Evolutionary conservation across 208 protist genomes (phyloP).

Genomic region (Trypanosoma scelopori): DNA sequence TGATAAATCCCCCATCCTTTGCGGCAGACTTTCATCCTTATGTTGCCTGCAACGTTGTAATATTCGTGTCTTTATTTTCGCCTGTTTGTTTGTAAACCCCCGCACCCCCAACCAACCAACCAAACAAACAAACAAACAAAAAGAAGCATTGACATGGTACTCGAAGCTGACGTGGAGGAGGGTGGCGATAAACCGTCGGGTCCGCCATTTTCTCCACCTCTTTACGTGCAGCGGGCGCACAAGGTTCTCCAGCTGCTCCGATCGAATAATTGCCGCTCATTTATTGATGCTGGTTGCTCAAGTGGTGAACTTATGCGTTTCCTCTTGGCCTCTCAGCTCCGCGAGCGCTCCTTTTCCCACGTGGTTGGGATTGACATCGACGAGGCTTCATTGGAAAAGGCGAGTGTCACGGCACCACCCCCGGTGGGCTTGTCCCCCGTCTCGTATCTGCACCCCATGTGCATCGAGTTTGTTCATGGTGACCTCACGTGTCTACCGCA

Average conservation of each 20-base stretch:
- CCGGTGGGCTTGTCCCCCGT: constrained; percentile 9
- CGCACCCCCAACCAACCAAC: no score
- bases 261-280: constrained; percentile 27
- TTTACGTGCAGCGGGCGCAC: constrained; percentile 50
- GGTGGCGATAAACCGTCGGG: neutral
- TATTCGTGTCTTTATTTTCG: no score
- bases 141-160: no score
- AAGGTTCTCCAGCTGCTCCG: constrained; percentile 24
- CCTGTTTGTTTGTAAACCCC: no score
- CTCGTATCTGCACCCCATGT: constrained; percentile 27
- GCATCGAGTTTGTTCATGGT: constrained; percentile 40
- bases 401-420: constrained; percentile 9
- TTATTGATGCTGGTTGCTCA: constrained; percentile 59
- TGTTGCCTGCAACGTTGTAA: no score
- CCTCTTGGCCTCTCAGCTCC: constrained; percentile 34
- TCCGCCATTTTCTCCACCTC: constrained; percentile 38
- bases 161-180: neutral
- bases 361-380: constrained; percentile 44
- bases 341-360: constrained; percentile 24
- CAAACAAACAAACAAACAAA: no score
- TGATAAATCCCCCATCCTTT: no score
- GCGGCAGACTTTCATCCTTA: no score
- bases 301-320: constrained; percentile 35
- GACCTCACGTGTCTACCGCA: constrained; percentile 36
- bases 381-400: constrained; percentile 17